These are phyloP conservation scores for Somion occarium DNA, from an alignment of 1,284 basidiomycete species.

Conservation along the genomic window DNA sequence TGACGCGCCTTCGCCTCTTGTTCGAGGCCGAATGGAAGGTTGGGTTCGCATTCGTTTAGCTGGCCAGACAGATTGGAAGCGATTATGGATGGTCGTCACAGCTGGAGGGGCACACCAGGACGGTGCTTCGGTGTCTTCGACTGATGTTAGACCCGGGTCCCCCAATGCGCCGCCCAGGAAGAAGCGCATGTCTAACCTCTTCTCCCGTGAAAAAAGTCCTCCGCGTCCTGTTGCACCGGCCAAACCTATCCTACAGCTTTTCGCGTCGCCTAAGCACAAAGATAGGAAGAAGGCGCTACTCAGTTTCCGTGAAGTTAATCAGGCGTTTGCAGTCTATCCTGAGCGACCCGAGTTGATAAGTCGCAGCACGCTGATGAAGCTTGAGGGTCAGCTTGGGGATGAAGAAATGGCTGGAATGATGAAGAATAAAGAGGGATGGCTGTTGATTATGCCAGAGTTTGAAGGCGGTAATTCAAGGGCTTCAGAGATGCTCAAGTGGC, in stretches of 20 bases:
- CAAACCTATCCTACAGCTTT: conserved; percentile 57
- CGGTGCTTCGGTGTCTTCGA: conserved; percentile 30
- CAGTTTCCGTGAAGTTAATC: conserved; percentile 51
- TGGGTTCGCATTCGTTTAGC: conserved; percentile 91
- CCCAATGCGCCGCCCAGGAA: conserved; percentile 35
- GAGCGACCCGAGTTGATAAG: conserved; percentile 91
- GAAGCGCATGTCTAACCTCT: conserved; percentile 68
- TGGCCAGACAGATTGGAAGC: conserved; percentile 95
- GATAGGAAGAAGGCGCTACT: conserved; percentile 66
- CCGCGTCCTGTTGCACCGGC: conserved; percentile 24
- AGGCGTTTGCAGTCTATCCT: conserved; percentile 89
- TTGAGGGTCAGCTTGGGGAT: conserved; percentile 78
- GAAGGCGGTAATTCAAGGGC: conserved; percentile 43
- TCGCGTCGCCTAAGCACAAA: conserved; percentile 55
- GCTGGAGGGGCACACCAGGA: conserved; percentile 21
- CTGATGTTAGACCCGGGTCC: conserved; percentile 20
- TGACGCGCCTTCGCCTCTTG: conserved; percentile 61
- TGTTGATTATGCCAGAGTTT: conserved; percentile 84
- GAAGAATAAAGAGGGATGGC: conserved; percentile 71
- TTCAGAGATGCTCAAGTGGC: conserved; percentile 92
- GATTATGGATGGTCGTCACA: conserved; percentile 79
- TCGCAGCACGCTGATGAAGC: conserved; percentile 83
- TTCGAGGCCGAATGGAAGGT: conserved; percentile 81
- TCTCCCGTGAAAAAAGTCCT: conserved; percentile 41
- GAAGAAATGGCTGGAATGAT: conserved; percentile 66